phyloP scores from a whole-genome alignment of 1,139 yeast genomes.

The Lodderomyces oxycetoniae region DNA sequence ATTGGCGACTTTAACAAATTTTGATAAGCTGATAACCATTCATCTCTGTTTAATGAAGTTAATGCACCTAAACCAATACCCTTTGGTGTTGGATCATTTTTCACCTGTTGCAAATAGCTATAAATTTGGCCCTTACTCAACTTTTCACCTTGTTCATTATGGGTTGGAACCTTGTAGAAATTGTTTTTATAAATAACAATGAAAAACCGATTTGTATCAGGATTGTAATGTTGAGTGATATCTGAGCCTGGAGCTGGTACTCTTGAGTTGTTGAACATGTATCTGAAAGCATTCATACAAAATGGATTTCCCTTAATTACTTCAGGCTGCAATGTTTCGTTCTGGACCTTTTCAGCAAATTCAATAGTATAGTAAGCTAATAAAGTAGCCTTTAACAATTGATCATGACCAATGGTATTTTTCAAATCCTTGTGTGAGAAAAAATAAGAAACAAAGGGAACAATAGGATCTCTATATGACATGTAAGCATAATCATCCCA shows the following conservation, averaged over 20 bases:
- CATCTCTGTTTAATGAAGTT: conserved; percentile 83
- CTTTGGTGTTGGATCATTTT: conserved; percentile 31
- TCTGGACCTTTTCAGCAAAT: conserved; percentile 52
- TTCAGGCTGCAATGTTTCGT: conserved; percentile 70
- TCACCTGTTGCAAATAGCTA: conserved; percentile 55
- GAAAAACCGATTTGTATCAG: conserved; percentile 61
- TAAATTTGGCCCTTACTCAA: conserved; percentile 61
- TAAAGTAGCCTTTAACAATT: conserved; percentile 69
- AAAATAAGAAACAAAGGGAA: conserved; percentile 90
- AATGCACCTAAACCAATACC: conserved; percentile 68
- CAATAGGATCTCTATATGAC: conserved; percentile 88
- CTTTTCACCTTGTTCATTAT: conserved; percentile 49
- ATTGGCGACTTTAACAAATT: conserved; percentile 55
- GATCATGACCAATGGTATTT: conserved; percentile 59
- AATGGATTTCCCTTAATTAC: conserved; percentile 74
- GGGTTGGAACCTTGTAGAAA: conserved; percentile 77
- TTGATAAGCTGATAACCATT: conserved; percentile 62
- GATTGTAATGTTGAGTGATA: conserved; percentile 48
- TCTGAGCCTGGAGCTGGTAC: conserved; percentile 63
- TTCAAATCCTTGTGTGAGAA: conserved; percentile 71
- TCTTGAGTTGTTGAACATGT: conserved; percentile 88
- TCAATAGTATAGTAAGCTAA: conserved; percentile 51
- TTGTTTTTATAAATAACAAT: conserved; percentile 72
- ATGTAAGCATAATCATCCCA: conserved; percentile 96
- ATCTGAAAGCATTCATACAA: conserved; percentile 90